phyloP scores from a whole-genome alignment of 306 rosid species.

The Gleditsia sinensis region DNA sequence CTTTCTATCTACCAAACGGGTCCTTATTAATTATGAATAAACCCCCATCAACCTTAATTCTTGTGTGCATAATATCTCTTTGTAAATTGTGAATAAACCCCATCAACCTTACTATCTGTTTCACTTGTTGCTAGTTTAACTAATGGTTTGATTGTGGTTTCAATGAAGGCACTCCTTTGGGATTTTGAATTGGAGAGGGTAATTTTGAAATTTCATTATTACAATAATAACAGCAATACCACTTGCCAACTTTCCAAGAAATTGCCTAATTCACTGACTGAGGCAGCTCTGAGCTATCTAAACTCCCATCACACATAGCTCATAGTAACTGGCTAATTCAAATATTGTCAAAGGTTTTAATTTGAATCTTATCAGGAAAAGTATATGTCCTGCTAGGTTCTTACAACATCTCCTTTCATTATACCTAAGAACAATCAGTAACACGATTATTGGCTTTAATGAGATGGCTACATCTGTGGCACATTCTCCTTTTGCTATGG shows the following conservation, averaged over 20 bases:
- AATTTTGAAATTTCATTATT: background rate
- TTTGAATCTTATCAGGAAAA: background rate
- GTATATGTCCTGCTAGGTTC: background rate
- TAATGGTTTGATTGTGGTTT: background rate
- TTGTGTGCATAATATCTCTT: background rate
- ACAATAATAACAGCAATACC: background rate
- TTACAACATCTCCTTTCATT: conserved; percentile 5
- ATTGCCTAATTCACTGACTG: conserved; percentile 1
- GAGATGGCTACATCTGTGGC: conserved; percentile 2
- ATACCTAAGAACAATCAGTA: background rate
- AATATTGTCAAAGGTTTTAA: background rate
- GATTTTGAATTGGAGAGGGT: background rate
- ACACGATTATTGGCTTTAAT: background rate
- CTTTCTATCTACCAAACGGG: too few species aligned
- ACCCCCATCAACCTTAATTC: conserved; percentile 18
- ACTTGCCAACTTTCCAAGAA: background rate
- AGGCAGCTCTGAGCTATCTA: conserved; percentile 8
- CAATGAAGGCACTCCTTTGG: background rate
- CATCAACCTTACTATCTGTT: background rate
- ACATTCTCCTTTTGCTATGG: conserved; percentile 1
- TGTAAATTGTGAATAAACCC: conserved; percentile 17
- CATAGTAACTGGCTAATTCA: background rate
- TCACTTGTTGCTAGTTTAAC: background rate
- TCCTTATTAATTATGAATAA: conserved; percentile 12
- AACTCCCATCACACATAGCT: background rate